phyloP scores from a whole-genome alignment of 768 basidiomycete genomes.

The Rubroboletus satanas region DNA sequence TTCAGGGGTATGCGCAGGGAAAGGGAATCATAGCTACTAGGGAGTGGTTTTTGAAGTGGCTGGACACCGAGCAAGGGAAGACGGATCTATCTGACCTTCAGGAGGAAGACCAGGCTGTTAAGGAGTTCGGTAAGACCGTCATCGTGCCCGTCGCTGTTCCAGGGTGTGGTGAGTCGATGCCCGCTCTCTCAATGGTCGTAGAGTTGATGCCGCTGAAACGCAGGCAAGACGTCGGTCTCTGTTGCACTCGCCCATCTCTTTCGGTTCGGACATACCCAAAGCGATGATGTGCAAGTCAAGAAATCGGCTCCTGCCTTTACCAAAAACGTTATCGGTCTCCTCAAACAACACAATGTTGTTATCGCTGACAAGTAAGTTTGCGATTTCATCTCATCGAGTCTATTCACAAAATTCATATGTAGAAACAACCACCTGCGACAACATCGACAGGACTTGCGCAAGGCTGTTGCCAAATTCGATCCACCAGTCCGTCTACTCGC shows the following conservation, averaged over 20 bases:
- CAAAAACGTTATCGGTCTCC: slow-evolving; percentile 61
- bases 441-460: slow-evolving; percentile 71
- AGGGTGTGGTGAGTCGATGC: slow-evolving; percentile 69
- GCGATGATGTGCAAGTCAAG: slow-evolving; percentile 81
- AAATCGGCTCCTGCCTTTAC: slow-evolving; percentile 68
- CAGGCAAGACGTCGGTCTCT: slow-evolving; percentile 86
- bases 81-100: slow-evolving; percentile 28
- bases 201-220: not conserved
- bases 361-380: slow-evolving; percentile 83
- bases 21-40: slow-evolving; percentile 84
- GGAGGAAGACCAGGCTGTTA: slow-evolving; percentile 14
- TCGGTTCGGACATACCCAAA: slow-evolving; percentile 87
- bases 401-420: slow-evolving; percentile 9
- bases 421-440: slow-evolving; percentile 87
- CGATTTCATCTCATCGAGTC: not conserved
- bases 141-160: slow-evolving; percentile 89
- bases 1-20: slow-evolving; percentile 60
- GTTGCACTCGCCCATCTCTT: slow-evolving; percentile 79
- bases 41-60: slow-evolving; percentile 73
- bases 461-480: slow-evolving; percentile 39
- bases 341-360: slow-evolving; percentile 69
- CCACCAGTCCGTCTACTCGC: slow-evolving; percentile 74
- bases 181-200: not conserved
- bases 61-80: slow-evolving; percentile 47
- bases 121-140: slow-evolving; percentile 65